Evolutionary conservation across 2,329 filamentous ascomycete species (phyloP).

Genomic region (Arthrobotrys pseudoclavata): DNA sequence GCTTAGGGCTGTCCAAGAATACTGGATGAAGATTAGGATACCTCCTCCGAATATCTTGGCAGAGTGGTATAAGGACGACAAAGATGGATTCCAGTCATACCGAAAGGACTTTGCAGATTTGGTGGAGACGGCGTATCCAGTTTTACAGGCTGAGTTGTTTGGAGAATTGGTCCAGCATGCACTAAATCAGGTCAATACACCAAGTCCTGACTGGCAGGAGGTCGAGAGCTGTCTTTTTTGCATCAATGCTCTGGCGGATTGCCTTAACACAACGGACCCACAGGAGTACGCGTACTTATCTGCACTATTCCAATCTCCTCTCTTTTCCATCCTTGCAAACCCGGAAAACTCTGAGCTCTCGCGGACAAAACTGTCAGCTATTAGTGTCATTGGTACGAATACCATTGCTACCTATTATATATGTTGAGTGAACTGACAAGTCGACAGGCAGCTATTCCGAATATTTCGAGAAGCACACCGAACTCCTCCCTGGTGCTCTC

Average conservation of each 20-base stretch:
- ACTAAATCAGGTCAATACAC: slow-evolving; percentile 63
- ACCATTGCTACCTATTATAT: background rate
- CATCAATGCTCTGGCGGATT: slow-evolving; percentile 65
- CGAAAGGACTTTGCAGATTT: slow-evolving; percentile 84
- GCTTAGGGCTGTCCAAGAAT: slow-evolving; percentile 75
- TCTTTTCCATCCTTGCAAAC: slow-evolving; percentile 73
- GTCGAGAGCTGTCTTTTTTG: slow-evolving; percentile 71
- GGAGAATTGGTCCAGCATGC: slow-evolving; percentile 69
- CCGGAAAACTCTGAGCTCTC: slow-evolving; percentile 60
- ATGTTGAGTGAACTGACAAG: background rate
- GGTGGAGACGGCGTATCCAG: slow-evolving; percentile 77
- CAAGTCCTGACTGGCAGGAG: slow-evolving; percentile 68
- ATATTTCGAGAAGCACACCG: slow-evolving; percentile 80
- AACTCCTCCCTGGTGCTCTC: slow-evolving; percentile 77
- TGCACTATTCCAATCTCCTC: slow-evolving; percentile 70
- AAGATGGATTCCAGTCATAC: slow-evolving; percentile 77
- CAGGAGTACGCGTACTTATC: slow-evolving; percentile 63
- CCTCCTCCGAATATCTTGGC: slow-evolving; percentile 73
- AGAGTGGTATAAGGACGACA: slow-evolving; percentile 79
- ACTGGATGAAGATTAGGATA: slow-evolving; percentile 78
- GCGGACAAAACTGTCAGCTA: slow-evolving; percentile 64
- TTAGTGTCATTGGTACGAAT: slow-evolving; percentile 74
- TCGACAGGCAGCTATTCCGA: slow-evolving; percentile 75
- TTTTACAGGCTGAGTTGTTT: slow-evolving; percentile 68
- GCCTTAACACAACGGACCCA: slow-evolving; percentile 63